These are phyloP conservation scores for Ilyonectria mors-panacis DNA, from an alignment of 2,329 filamentous ascomycete genomes.

Conservation along the genomic window DNA sequence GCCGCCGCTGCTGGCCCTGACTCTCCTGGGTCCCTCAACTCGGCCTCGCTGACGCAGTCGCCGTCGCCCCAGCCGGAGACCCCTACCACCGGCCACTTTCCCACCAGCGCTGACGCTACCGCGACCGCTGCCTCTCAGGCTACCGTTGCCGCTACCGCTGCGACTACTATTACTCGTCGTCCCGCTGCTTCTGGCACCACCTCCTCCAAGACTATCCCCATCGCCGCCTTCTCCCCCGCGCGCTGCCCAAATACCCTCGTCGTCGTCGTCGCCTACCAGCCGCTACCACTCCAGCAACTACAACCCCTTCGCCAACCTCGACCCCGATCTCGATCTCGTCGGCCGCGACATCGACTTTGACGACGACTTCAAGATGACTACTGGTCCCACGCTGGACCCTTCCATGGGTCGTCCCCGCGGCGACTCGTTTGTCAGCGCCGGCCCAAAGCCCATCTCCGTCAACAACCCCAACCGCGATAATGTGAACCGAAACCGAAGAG, in stretches of 20 bases:
- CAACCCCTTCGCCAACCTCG: conserved; percentile 45
- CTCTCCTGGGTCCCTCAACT: conserved; percentile 54
- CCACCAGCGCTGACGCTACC: conserved; percentile 47
- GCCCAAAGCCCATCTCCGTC: conserved; percentile 77
- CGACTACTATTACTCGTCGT: conserved; percentile 44
- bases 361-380: conserved; percentile 68
- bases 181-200: conserved; percentile 40
- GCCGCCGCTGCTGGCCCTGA: conserved; percentile 49
- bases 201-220: conserved; percentile 54
- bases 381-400: conserved; percentile 71
- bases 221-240: conserved; percentile 39
- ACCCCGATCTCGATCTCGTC: conserved; percentile 48
- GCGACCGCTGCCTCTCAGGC: conserved; percentile 39
- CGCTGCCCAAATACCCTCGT: conserved; percentile 33
- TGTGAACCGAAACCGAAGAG: conserved; percentile 70
- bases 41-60: conserved; percentile 54
- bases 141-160: conserved; percentile 42
- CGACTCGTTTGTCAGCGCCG: conserved; percentile 77
- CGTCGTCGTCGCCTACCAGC: conserved; percentile 3
- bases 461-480: conserved; percentile 74
- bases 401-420: conserved; percentile 71
- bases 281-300: conserved; percentile 18
- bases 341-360: conserved; percentile 43
- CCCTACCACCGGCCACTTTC: conserved; percentile 48
- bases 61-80: conserved; percentile 56